phyloP scores from a whole-genome alignment of 2,329 filamentous ascomycete species.

The Bipolaris zeicola region DNA sequence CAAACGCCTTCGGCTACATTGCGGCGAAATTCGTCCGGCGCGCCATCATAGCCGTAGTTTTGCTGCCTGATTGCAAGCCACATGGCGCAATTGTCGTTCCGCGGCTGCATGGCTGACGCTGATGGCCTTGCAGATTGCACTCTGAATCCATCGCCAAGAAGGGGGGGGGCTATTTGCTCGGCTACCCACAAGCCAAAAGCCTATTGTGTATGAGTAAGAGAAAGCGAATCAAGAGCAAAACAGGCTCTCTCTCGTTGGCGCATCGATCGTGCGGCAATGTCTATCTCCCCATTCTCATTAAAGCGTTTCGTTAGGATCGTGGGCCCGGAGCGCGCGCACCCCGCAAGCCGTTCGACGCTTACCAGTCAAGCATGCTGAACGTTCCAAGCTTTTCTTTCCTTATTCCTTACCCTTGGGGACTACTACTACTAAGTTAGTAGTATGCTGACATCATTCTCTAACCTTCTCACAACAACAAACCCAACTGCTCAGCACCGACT shows the following conservation, averaged over 20 bases:
- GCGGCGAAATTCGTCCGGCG: background rate
- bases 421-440: no score
- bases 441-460: background rate
- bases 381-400: background rate
- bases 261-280: conserved; percentile 5
- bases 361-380: background rate
- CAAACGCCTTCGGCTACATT: no score
- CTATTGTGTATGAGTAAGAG: background rate
- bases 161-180: background rate
- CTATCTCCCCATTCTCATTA: background rate
- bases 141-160: conserved; percentile 5
- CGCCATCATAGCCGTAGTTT: background rate
- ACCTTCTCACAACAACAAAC: no score
- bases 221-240: background rate
- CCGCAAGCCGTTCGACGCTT: background rate
- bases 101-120: conserved; percentile 6
- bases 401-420: background rate
- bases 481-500: background rate
- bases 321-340: background rate
- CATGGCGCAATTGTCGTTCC: background rate
- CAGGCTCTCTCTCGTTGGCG: background rate
- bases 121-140: conserved; percentile 11
- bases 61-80: conserved; percentile 15
- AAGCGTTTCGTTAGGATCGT: background rate
- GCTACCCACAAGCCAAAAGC: background rate